A percentile compares a stretch with the other conserved stretches of the same genome.
phyloP scores from a whole-genome alignment of 306 rosid species.

The Inga leiocalycina region DNA sequence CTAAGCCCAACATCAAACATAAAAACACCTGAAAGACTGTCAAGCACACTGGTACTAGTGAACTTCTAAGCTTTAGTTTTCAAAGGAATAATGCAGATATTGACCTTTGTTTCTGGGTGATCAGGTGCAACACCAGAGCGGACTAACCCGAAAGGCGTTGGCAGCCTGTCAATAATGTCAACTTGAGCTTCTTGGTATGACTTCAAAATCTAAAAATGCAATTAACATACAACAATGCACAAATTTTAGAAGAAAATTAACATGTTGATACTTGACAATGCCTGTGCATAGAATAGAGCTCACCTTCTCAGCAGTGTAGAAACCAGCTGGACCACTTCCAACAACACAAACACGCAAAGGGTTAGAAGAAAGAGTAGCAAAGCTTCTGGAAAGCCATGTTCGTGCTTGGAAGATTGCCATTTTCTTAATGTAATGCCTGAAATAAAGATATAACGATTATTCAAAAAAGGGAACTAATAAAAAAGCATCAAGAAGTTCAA shows the following conservation, averaged over 20 bases:
- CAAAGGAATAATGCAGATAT: not conserved
- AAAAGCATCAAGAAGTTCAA: not conserved
- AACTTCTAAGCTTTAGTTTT: not conserved
- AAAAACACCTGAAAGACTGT: constrained; percentile 1
- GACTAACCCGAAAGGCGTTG: constrained; percentile 86
- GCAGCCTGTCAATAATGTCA: constrained; percentile 88
- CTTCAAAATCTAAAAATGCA: constrained; percentile 68
- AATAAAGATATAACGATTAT: not conserved
- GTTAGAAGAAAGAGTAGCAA: constrained; percentile 51
- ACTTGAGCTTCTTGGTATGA: constrained; percentile 63
- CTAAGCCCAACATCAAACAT: not conserved
- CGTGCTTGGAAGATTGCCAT: constrained; percentile 47
- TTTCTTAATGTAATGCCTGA: constrained; percentile 18
- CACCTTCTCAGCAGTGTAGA: constrained; percentile 90
- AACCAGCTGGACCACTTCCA: constrained; percentile 96
- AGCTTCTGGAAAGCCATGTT: constrained; percentile 51
- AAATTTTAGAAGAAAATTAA: not conserved
- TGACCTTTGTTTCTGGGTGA: constrained; percentile 97
- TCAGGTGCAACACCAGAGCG: constrained; percentile 96
- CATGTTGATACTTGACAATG: not conserved
- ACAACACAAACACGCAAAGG: constrained; percentile 77
- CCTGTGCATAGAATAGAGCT: not conserved
- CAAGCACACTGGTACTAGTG: not conserved
- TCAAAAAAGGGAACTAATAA: not conserved
- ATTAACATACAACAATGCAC: constrained; percentile 1